A percentile compares a stretch with the other conserved stretches of the same genome.
Evolutionary conservation across 2,329 filamentous ascomycete species (phyloP).

Genomic region (Endothia cerciana): DNA sequence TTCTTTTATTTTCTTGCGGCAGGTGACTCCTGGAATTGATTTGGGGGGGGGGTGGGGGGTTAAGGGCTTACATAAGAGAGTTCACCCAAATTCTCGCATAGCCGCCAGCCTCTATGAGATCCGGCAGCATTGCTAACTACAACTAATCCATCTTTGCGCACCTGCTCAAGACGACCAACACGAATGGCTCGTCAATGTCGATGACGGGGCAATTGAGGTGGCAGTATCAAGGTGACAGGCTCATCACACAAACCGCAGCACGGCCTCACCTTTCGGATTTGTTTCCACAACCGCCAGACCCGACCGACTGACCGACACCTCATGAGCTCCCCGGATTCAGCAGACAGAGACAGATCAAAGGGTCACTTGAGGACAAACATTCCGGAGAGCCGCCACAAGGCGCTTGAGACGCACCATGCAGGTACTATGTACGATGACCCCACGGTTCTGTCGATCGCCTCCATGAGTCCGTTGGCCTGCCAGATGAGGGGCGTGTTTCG

Average conservation of each 20-base stretch:
- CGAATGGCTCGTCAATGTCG: conserved; percentile 20
- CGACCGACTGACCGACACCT: not conserved
- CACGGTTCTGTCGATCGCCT: conserved; percentile 17
- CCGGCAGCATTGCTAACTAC: not conserved
- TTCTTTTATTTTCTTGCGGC: not conserved
- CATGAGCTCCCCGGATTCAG: conserved; percentile 6
- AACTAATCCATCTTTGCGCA: not conserved
- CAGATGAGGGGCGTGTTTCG: conserved; percentile 6
- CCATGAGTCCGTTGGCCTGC: conserved; percentile 14
- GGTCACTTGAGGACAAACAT: conserved; percentile 22
- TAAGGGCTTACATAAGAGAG: not conserved
- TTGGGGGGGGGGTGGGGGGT: not conserved
- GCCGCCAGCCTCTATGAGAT: not conserved
- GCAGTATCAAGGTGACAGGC: conserved; percentile 10
- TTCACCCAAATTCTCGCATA: not conserved
- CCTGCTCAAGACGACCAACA: not conserved
- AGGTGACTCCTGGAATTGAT: too few relatives aligned
- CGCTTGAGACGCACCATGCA: conserved; percentile 28
- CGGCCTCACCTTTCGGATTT: conserved; percentile 13
- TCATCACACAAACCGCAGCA: conserved; percentile 6
- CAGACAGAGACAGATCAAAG: conserved; percentile 19
- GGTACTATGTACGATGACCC: conserved; percentile 20
- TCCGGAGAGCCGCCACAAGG: conserved; percentile 15
- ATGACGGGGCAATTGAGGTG: not conserved
- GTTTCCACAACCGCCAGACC: not conserved